Base-by-base conservation (phyloP, 2,329 filamentous ascomycete species). In the Ambrosiella beaveri region DNA sequence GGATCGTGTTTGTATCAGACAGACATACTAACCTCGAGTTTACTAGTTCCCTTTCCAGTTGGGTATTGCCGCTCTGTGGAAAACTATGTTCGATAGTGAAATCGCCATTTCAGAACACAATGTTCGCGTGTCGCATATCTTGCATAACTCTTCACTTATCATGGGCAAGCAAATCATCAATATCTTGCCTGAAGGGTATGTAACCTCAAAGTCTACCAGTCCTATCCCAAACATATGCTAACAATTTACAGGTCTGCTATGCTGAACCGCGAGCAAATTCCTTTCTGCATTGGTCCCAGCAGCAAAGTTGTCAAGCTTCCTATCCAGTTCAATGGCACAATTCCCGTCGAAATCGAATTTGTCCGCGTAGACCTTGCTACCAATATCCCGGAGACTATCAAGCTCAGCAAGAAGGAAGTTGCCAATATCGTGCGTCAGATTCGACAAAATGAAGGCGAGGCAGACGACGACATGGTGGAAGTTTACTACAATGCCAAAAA, bases 141-240 rank as follows among this genome's bases (percentile, higher is more conserved):
- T 95, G 61, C 88, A 96, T 68, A 96, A 97, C 68, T 80, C 88
- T 38, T 95, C 90, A 19, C 78, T 97, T 66, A 97, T 98, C 63
- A 79, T 95, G 71, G 93, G 93, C 66, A 93, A 89, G 69, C 90
- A 97, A 72, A 95, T 96, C 64, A 91, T 98, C 70, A 93, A 98
- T 68, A 95, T 98, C 66, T 75, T 98, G 58, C 93, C 93, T 1
- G 93, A 98, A 74, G 94, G 94, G 74, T 85, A 69, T 64, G 15
- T 51, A 13, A 17, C 27, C 27, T 8, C 17, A 3, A 35, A 27
- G n/a, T 35, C 12, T 36, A 1, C 27, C 2, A 19, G 27, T 37
- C 7, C 4, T 13, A 27, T 13, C 47, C 36, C 35, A 38, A 6
- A 12, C 7, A 56, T 56, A 36, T 45, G 17, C 36, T 56, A 56